A percentile compares a stretch with the other conserved stretches of the same genome.
These are phyloP conservation scores for Aspergillus pseudoviridinutans DNA, from an alignment of 2,329 filamentous ascomycete genomes.

Conservation along the genomic window DNA sequence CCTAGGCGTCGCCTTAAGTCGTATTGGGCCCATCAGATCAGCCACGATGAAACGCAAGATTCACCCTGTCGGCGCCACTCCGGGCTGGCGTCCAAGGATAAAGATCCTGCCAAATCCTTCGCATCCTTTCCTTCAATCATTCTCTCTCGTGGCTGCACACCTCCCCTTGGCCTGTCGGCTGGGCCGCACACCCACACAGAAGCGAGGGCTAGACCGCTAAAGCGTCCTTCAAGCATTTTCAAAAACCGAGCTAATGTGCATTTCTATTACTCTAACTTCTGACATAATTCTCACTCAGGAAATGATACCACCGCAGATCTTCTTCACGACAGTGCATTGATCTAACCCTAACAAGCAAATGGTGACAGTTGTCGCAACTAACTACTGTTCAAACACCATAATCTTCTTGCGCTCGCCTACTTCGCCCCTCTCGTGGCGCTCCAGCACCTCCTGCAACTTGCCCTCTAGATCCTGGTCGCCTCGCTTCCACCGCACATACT, in stretches of 20 bases:
- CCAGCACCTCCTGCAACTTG: neutral
- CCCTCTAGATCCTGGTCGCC: neutral
- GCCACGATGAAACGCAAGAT: neutral
- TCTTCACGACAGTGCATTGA: no score
- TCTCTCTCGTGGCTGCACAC: neutral
- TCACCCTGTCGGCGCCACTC: neutral
- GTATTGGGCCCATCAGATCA: no score
- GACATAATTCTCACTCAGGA: no score
- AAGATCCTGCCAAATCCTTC: neutral
- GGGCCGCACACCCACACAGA: no score
- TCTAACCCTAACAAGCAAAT: no score
- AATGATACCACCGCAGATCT: no score
- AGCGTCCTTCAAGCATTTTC: no score
- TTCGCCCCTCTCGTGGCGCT: neutral
- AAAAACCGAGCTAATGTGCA: no score
- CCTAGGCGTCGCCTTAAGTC: no score
- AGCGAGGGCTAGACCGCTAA: no score
- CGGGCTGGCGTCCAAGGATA: neutral
- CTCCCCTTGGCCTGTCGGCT: no score
- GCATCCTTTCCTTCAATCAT: neutral
- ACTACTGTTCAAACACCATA: neutral
- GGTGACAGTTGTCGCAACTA: neutral
- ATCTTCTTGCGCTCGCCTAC: neutral
- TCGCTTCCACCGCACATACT: conserved; percentile 2
- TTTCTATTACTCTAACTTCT: no score